Evolutionary conservation across 2,329 filamentous ascomycete genomes (phyloP), one percentile per base, ranked within the genome.

Genomic region (Fusarium sp.): DNA sequence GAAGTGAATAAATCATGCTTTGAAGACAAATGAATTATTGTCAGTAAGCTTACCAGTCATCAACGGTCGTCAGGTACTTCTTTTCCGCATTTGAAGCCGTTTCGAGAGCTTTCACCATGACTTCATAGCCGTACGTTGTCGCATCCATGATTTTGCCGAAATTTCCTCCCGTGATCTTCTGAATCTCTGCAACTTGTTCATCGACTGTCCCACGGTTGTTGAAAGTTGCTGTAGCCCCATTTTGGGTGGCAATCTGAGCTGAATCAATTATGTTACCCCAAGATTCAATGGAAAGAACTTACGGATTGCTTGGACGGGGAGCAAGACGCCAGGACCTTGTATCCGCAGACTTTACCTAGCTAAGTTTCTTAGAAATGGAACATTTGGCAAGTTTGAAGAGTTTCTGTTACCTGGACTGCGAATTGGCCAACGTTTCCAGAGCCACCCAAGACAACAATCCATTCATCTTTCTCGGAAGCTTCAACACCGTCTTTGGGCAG

Each of bases 371-470:
- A 63, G 43, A 12, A 11, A 18, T 13, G 4, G n/a, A 16, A 12
- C 2, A 6, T 28, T 31, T 35, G n/a, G 6, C 1, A 3, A 3
- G 3, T 11, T 7, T 11, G 23, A 9, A 24, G 8, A n/a, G 18
- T 13, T 23, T 11, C 13, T 29, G n/a, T 23, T 55, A 67, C 72
- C 64, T 80, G 78, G 3, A 80, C 72, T 4, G 71, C 77, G 53
- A 72, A 80, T 50, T 78, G 76, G 3, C 79, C 79, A 15, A 82
- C 80, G 9, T 64, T 72, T 2, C 79, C 79, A 35, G 75, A 72
- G 4, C 75, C 79, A 1, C 80, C 80, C 15, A 81, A 57, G 18
- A 81, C 59, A 18, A 82, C 60, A 23, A 81, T 53, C 80, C 80
- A 82, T 63, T 80, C 77, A 16, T 77, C 71, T 18, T 70, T 71